phyloP scores from a whole-genome alignment of 2,329 filamentous ascomycete genomes.

The Penicillium aurantiogriseum region DNA sequence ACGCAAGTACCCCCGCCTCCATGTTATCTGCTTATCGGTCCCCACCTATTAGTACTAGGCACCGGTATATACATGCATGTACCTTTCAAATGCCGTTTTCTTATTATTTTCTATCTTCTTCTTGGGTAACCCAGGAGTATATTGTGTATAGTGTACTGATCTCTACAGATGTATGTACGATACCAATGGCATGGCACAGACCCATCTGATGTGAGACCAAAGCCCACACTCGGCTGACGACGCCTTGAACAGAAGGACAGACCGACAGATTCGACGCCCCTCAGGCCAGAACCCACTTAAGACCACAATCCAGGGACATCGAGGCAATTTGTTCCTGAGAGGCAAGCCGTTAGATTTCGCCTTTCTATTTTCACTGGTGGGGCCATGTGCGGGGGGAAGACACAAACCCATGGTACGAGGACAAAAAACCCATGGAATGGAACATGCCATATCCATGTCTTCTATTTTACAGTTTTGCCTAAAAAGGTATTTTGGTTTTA shows the following conservation, averaged over 20 bases:
- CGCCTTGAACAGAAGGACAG: constrained; percentile 2
- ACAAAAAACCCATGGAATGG: neutral
- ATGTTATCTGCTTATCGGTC: constrained; percentile 11
- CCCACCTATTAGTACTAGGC: neutral
- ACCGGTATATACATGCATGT: neutral
- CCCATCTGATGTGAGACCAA: constrained; percentile 8
- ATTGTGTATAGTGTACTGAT: neutral
- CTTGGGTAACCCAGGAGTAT: neutral
- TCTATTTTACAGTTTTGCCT: neutral
- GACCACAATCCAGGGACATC: neutral
- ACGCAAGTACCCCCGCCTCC: neutral
- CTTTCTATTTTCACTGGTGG: neutral
- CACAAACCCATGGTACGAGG: neutral
- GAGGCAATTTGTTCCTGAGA: constrained; percentile 1
- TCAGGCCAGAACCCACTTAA: neutral
- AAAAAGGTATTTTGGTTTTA: neutral
- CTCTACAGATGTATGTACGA: neutral
- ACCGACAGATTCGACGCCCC: neutral
- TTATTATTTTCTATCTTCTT: neutral
- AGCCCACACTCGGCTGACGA: constrained; percentile 16
- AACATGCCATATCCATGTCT: neutral
- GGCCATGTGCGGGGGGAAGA: neutral
- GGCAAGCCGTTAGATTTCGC: neutral
- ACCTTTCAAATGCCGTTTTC: neutral
- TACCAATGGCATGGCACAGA: constrained; percentile 9